A percentile compares a stretch with the other conserved stretches of the same genome.
These are phyloP conservation scores for Papiliotrema laurentii DNA, from an alignment of 1,284 basidiomycete genomes.

Conservation along the genomic window DNA sequence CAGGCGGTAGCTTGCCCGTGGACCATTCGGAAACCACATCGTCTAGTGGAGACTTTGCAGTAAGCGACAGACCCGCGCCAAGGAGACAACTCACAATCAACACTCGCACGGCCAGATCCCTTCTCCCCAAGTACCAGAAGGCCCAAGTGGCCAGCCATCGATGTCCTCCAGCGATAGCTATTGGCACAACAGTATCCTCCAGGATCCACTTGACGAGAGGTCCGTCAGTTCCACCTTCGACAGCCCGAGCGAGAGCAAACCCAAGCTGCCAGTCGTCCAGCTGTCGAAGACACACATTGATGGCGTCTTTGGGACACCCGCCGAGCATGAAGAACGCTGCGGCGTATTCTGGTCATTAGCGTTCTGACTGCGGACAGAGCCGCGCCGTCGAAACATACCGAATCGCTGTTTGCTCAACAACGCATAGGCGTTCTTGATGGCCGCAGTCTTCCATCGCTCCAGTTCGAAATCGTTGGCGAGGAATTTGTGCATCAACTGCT, in stretches of 20 bases:
- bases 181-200: slow-evolving; percentile 68
- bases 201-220: slow-evolving; percentile 70
- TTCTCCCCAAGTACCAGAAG: slow-evolving; percentile 80
- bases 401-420: slow-evolving; percentile 87
- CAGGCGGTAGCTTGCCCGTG: slow-evolving; percentile 47
- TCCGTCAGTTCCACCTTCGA: slow-evolving; percentile 75
- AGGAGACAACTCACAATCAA: slow-evolving; percentile 29
- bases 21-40: slow-evolving; percentile 30
- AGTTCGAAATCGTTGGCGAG: slow-evolving; percentile 83
- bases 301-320: slow-evolving; percentile 80
- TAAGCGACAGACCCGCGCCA: background rate
- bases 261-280: slow-evolving; percentile 86
- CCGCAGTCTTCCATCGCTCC: slow-evolving; percentile 84
- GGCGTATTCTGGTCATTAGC: slow-evolving; percentile 68
- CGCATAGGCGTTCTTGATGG: slow-evolving; percentile 94
- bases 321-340: slow-evolving; percentile 96
- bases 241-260: slow-evolving; percentile 74
- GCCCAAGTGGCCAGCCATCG: slow-evolving; percentile 97
- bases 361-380: background rate
- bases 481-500: slow-evolving; percentile 85
- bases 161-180: slow-evolving; percentile 79
- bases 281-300: slow-evolving; percentile 84
- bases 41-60: slow-evolving; percentile 34
- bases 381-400: slow-evolving; percentile 53
- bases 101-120: slow-evolving; percentile 69